Percentiles rank a stretch among this genome's conserved stretches.
These are phyloP conservation scores for Aspergillus sojae DNA, from an alignment of 2,329 filamentous ascomycete species.

Conservation along the genomic window DNA sequence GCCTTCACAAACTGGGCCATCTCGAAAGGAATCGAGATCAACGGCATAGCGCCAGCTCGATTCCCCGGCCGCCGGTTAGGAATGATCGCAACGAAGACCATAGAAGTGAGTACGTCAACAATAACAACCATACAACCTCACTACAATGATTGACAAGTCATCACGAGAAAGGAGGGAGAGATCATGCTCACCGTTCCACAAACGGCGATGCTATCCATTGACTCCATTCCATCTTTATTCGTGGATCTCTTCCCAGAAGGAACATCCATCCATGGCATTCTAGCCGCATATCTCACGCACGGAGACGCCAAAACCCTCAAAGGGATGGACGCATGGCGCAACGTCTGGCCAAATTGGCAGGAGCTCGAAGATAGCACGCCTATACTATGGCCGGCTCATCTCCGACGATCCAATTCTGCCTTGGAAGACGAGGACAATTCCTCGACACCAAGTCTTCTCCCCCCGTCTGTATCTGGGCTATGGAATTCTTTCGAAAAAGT, in stretches of 20 bases:
- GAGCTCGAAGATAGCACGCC: constrained; percentile 64
- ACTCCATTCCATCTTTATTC: constrained; percentile 60
- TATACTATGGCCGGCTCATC: constrained; percentile 53
- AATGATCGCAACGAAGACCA: constrained; percentile 67
- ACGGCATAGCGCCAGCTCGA: constrained; percentile 65
- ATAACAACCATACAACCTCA: not conserved
- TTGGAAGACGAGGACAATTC: constrained; percentile 15
- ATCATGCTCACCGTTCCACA: constrained; percentile 66
- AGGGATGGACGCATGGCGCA: constrained; percentile 62
- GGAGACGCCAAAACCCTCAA: constrained; percentile 45
- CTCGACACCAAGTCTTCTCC: constrained; percentile 26
- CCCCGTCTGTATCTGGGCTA: constrained; percentile 39
- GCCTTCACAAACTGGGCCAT: constrained; percentile 69
- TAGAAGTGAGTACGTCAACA: constrained; percentile 56
- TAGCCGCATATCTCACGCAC: constrained; percentile 68
- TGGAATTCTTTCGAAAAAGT: constrained; percentile 35
- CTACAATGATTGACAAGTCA: not conserved
- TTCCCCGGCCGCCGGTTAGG: constrained; percentile 77
- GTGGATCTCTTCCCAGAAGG: constrained; percentile 54
- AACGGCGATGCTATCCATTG: constrained; percentile 63
- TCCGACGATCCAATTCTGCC: constrained; percentile 43
- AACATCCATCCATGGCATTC: constrained; percentile 68
- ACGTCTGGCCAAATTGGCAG: constrained; percentile 64
- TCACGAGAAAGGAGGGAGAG: constrained; percentile 53
- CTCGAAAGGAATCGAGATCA: constrained; percentile 64